phyloP scores from a whole-genome alignment of 2,329 filamentous ascomycete species.

The Knoxdaviesia capensis region DNA sequence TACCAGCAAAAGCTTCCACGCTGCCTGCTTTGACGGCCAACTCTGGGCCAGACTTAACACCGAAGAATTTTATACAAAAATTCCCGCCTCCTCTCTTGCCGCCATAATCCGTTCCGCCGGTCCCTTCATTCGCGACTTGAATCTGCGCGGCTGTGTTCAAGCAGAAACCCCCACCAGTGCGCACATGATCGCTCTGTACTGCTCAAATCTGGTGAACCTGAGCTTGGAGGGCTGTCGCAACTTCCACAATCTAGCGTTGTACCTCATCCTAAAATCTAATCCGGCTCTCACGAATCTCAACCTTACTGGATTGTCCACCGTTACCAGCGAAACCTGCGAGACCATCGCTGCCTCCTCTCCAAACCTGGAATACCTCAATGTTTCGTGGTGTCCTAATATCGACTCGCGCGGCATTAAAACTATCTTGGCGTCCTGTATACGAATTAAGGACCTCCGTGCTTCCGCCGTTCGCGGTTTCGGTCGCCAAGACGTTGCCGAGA shows the following conservation, averaged over 20 bases:
- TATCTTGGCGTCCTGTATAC: conserved; percentile 52
- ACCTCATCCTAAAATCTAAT: conserved; percentile 57
- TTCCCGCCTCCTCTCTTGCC: conserved; percentile 63
- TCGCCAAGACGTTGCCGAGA: conserved; percentile 47
- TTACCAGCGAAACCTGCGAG: conserved; percentile 69
- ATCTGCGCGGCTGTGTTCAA: conserved; percentile 79
- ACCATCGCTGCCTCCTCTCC: conserved; percentile 68
- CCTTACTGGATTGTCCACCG: conserved; percentile 58
- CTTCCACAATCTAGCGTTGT: conserved; percentile 57
- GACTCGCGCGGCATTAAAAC: conserved; percentile 55
- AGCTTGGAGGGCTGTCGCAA: conserved; percentile 82
- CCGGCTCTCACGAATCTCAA: conserved; percentile 65
- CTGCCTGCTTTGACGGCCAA: conserved; percentile 84
- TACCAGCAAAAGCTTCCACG: conserved; percentile 60
- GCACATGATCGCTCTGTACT: conserved; percentile 62
- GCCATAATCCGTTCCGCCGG: conserved; percentile 73
- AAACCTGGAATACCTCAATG: conserved; percentile 64
- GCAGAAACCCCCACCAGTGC: conserved; percentile 62
- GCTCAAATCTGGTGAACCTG: conserved; percentile 70
- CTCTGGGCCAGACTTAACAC: conserved; percentile 75
- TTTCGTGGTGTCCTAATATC: conserved; percentile 84
- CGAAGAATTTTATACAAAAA: conserved; percentile 70
- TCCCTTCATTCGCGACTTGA: conserved; percentile 78
- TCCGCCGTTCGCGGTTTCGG: conserved; percentile 69
- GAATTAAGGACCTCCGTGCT: conserved; percentile 59